Evolutionary conservation across 306 rosid species (phyloP).

Genomic region (Malus orientalis): DNA sequence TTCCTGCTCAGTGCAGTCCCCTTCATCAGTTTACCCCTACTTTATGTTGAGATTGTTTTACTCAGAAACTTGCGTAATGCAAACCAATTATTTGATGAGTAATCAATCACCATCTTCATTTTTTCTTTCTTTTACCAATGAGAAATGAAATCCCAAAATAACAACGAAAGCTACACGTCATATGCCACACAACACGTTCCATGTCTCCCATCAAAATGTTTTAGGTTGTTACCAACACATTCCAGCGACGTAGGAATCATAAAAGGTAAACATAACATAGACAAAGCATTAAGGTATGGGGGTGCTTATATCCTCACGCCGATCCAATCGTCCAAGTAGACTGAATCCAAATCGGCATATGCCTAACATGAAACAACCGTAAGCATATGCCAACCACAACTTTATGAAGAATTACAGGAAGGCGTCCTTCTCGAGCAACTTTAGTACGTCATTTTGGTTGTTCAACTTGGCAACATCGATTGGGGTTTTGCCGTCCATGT

Average conservation of each 20-base stretch:
- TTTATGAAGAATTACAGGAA: constrained; percentile 51
- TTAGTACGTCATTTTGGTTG: constrained; percentile 77
- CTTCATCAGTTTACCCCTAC: too few species aligned
- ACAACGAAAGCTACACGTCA: background rate
- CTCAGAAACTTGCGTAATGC: too few species aligned
- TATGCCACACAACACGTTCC: constrained; percentile 7
- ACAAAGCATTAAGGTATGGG: constrained; percentile 4
- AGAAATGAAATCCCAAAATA: background rate
- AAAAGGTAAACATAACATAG: constrained; percentile 2
- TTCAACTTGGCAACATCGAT: constrained; percentile 96
- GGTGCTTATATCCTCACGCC: constrained; percentile 20
- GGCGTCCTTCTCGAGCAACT: constrained; percentile 95
- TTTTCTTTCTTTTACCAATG: background rate
- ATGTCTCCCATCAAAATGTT: constrained; percentile 3
- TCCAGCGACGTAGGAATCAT: background rate
- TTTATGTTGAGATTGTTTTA: too few species aligned
- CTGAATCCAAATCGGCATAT: constrained; percentile 1
- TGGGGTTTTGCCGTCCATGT: constrained; percentile 95
- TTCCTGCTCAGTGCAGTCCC: too few species aligned
- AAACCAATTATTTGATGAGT: too few species aligned
- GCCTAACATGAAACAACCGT: constrained; percentile 4
- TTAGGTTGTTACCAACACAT: constrained; percentile 4
- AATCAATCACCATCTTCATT: background rate
- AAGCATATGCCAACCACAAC: background rate
- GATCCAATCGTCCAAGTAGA: constrained; percentile 14